phyloP scores from a whole-genome alignment of 2,329 filamentous ascomycete species.

The Grosmannia huntii region DNA sequence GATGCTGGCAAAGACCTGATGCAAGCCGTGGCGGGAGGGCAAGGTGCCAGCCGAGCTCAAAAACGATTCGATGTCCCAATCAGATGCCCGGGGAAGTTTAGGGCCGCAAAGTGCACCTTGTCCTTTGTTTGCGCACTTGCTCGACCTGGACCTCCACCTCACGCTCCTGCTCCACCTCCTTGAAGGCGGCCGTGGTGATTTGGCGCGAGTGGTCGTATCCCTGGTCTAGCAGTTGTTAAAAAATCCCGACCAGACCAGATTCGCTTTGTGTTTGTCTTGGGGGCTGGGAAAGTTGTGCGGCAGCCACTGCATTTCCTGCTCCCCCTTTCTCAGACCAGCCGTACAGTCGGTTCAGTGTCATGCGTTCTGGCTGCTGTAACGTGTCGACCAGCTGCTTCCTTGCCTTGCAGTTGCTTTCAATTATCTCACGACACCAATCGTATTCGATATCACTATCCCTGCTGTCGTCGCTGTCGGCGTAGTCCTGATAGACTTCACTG shows the following conservation, averaged over 20 bases:
- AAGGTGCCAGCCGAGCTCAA: constrained; percentile 1
- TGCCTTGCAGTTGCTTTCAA: constrained; percentile 21
- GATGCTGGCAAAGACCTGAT: background rate
- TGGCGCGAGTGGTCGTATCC: no score
- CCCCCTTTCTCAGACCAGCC: constrained; percentile 10
- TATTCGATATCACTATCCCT: constrained; percentile 1
- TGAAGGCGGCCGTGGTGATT: constrained; percentile 24
- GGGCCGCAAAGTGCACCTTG: background rate
- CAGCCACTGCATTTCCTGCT: no score
- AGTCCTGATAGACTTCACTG: background rate
- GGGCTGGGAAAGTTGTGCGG: no score
- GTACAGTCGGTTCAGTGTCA: constrained; percentile 47
- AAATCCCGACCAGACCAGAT: no score
- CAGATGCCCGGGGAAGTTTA: constrained; percentile 2
- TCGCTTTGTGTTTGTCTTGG: no score
- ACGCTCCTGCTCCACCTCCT: constrained; percentile 48
- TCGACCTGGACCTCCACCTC: constrained; percentile 49
- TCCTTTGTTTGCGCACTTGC: constrained; percentile 26
- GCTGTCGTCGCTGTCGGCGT: constrained; percentile 24
- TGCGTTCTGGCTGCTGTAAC: constrained; percentile 39
- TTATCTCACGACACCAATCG: background rate
- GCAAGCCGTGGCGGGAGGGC: background rate
- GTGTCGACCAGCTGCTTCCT: constrained; percentile 17
- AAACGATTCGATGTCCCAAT: background rate
- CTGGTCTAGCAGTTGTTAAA: no score